Conservation (phyloP, 2,329 filamentous ascomycete species). For the Pseudocercospora macadamiae region DNA sequence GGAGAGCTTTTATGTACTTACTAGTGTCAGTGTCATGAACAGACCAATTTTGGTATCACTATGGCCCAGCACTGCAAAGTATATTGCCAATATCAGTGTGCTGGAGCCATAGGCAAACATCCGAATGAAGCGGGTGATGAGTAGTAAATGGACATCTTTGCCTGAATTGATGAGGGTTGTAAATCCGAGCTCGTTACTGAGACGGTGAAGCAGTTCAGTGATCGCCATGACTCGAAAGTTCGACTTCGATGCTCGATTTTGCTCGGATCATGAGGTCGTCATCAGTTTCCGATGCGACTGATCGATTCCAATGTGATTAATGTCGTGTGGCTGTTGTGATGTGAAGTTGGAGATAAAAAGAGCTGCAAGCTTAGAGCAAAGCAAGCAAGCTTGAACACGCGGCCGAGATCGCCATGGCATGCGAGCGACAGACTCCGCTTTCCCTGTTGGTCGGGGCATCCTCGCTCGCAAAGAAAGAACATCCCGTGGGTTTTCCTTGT, state of each 20-base stretch:
- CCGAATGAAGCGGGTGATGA: constrained; percentile 62
- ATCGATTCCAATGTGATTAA: not conserved
- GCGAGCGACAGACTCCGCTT: not conserved
- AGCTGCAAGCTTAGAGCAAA: not conserved
- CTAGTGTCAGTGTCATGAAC: constrained; percentile 42
- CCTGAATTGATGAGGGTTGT: constrained; percentile 46
- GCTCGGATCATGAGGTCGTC: not conserved
- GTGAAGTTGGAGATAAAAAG: not conserved
- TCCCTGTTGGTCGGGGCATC: not conserved
- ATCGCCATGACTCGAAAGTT: constrained; percentile 4
- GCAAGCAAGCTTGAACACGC: not conserved
- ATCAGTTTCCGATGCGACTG: not conserved
- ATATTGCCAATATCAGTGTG: constrained; percentile 38
- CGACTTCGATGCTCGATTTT: not conserved
- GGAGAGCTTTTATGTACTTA: not conserved
- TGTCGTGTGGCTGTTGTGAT: not conserved
- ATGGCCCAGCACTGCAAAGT: constrained; percentile 33
- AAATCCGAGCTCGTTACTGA: constrained; percentile 49
- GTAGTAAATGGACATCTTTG: constrained; percentile 61
- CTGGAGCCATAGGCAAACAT: constrained; percentile 64
- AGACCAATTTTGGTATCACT: constrained; percentile 38
- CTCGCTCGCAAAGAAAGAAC: not conserved
- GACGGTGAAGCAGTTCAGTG: not conserved
- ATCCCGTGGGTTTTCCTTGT: not conserved
- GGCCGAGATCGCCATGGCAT: not conserved